Conservation (phyloP, 352 stramenopile species). For the Phytophthora ohioensis region DNA sequence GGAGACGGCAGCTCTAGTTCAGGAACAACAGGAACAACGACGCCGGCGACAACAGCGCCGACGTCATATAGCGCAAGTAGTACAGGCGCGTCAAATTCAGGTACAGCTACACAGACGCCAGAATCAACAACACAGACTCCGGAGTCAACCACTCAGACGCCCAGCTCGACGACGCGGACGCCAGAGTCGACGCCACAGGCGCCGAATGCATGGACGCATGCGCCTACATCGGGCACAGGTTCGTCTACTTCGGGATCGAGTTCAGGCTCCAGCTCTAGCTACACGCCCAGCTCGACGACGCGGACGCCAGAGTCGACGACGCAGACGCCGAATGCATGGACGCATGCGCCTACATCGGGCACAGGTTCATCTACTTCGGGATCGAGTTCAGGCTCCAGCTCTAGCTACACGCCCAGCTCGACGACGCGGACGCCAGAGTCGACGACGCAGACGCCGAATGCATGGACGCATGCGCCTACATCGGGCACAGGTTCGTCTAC, state of each 20-base stretch:
- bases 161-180: conserved; percentile 7
- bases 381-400: conserved; percentile 1
- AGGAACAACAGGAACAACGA: conserved; percentile 12
- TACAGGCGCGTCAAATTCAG: conserved; percentile 14
- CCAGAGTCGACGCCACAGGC: conserved; percentile 13
- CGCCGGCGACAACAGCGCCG: conserved; percentile 14
- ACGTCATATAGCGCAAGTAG: conserved; percentile 9
- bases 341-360: neutral
- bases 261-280: conserved; percentile 8
- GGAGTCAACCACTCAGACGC: conserved; percentile 5
- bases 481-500: neutral
- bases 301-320: conserved; percentile 15
- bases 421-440: conserved; percentile 11
- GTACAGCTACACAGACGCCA: conserved; percentile 7
- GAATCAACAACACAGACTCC: conserved; percentile 4
- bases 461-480: conserved; percentile 3
- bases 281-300: conserved; percentile 1
- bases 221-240: neutral
- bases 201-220: neutral
- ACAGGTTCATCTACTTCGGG: neutral
- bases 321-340: neutral
- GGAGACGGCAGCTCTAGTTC: conserved; percentile 3
- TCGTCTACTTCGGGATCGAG: neutral
- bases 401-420: conserved; percentile 1
- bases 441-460: conserved; percentile 3